Evolutionary conservation across 108 stramenopile genomes (phyloP).

Genomic region (Nitzschia palea): DNA sequence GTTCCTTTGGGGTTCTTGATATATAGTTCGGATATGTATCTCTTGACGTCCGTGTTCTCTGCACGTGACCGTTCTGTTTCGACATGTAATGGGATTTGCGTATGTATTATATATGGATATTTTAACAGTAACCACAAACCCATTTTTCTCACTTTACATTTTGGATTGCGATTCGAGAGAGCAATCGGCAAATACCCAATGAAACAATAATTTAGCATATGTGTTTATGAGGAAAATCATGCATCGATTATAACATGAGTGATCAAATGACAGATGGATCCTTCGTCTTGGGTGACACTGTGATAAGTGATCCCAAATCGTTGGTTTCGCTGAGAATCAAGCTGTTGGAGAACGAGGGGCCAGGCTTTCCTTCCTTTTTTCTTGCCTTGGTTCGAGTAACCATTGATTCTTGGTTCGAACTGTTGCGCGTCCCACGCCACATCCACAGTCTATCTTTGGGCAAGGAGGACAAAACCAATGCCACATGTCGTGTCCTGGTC

Average conservation of each 20-base stretch:
- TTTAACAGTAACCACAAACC: too few relatives aligned
- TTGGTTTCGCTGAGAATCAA: conserved; percentile 15
- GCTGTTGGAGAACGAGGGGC: background rate
- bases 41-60: background rate
- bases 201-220: too few relatives aligned
- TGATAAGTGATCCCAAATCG: background rate
- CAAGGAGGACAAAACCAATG: background rate
- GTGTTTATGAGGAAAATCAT: too few relatives aligned
- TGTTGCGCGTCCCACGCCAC: background rate
- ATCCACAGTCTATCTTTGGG: background rate
- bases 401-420: conserved; percentile 1
- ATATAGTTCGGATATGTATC: too few relatives aligned
- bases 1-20: too few relatives aligned
- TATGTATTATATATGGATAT: background rate
- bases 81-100: background rate
- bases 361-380: conserved; percentile 28
- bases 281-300: conserved; percentile 21
- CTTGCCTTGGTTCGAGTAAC: conserved; percentile 17
- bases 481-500: background rate
- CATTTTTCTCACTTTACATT: too few relatives aligned
- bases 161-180: too few relatives aligned
- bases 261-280: background rate
- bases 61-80: background rate
- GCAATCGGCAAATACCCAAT: background rate
- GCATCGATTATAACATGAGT: background rate